Evolutionary conservation across 768 basidiomycete species (phyloP).

Genomic region (Termitomyces sp.): DNA sequence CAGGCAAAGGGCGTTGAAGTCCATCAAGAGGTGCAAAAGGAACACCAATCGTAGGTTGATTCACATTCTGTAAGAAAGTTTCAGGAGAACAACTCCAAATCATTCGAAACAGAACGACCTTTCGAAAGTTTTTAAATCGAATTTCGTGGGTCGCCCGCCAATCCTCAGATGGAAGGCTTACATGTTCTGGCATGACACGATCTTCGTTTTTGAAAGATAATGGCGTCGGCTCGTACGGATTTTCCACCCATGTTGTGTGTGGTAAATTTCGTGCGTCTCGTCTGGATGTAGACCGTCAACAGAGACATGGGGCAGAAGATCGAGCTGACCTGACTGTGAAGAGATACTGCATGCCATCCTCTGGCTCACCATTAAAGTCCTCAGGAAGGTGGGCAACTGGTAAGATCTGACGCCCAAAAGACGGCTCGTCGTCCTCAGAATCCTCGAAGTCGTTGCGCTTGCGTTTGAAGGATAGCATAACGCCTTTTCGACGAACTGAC

Average conservation of each 20-base stretch:
- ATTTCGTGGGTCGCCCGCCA: constrained; percentile 59
- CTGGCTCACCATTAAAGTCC: constrained; percentile 59
- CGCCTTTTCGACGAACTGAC: background rate
- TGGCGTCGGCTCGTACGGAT: constrained; percentile 55
- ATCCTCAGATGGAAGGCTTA: constrained; percentile 54
- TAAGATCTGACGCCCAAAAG: constrained; percentile 65
- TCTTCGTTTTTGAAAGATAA: constrained; percentile 11
- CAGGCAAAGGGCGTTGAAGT: constrained; percentile 47
- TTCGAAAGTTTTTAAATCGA: constrained; percentile 63
- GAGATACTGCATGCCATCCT: constrained; percentile 75
- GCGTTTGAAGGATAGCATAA: constrained; percentile 42
- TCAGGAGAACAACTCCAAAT: background rate
- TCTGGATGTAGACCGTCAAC: constrained; percentile 30
- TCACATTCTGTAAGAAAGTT: constrained; percentile 48
- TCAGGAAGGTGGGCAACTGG: constrained; percentile 79
- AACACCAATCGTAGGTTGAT: constrained; percentile 54
- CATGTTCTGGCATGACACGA: constrained; percentile 21
- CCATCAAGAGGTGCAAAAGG: constrained; percentile 23
- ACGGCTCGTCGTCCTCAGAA: constrained; percentile 56
- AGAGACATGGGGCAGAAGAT: background rate
- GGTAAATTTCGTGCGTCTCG: constrained; percentile 69
- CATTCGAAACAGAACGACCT: constrained; percentile 33
- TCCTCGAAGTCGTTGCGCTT: constrained; percentile 47
- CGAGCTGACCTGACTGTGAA: constrained; percentile 68
- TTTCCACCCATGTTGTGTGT: constrained; percentile 55